Percentiles rank a stretch among this genome's conserved stretches.
These are phyloP conservation scores for Nitzschia sp. DNA, from an alignment of 108 stramenopile genomes.

Conservation along the genomic window DNA sequence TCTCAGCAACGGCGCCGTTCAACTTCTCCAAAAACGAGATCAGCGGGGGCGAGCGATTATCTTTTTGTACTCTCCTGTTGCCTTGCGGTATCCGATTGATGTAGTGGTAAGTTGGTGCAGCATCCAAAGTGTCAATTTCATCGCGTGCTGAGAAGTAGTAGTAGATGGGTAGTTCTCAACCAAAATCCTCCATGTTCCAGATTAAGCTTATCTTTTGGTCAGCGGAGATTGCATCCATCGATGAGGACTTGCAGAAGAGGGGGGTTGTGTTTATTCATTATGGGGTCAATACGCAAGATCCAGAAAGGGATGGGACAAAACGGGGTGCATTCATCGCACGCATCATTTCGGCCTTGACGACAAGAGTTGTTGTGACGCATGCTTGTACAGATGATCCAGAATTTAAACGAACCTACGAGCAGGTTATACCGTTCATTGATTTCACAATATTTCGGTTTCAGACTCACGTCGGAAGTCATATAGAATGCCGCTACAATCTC, in stretches of 20 bases:
- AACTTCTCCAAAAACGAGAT: not conserved
- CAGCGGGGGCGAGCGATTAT: constrained; percentile 16
- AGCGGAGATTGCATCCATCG: not conserved
- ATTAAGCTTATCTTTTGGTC: not conserved
- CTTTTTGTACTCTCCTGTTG: not conserved
- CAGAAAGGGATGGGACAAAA: not conserved
- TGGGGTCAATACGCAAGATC: not conserved
- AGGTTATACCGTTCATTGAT: not conserved
- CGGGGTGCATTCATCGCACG: not conserved
- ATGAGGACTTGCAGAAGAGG: constrained; percentile 8
- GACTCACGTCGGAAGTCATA: constrained; percentile 8
- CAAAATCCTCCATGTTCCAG: constrained; percentile 1
- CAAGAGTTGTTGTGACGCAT: constrained; percentile 6
- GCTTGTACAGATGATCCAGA: not conserved
- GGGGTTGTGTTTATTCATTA: constrained; percentile 7
- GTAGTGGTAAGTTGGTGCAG: constrained; percentile 1
- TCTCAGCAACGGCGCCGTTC: not conserved
- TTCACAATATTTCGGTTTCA: not conserved
- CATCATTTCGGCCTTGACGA: not conserved
- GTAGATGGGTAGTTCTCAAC: not conserved
- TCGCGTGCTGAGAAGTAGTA: not conserved
- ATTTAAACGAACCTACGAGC: not conserved
- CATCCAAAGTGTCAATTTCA: not conserved
- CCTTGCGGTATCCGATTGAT: not conserved
- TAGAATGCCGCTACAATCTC: constrained; percentile 11